A percentile compares a stretch with the other conserved stretches of the same genome.
Conservation (phyloP, 768 basidiomycete genomes). For the Russula abietina region DNA sequence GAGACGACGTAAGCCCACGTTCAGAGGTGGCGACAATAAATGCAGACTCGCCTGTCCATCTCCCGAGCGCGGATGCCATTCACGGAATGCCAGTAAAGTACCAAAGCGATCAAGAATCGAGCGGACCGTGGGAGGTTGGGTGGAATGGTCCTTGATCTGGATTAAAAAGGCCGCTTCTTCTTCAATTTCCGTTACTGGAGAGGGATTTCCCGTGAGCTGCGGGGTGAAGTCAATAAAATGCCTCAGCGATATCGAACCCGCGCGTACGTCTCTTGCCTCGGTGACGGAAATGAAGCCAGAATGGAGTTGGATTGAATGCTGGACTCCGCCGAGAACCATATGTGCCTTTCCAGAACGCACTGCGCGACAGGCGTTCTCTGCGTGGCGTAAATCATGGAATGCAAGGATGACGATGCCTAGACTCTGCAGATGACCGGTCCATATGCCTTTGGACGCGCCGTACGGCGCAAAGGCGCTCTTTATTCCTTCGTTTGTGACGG, state of each 20-base stretch:
- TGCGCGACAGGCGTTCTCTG: constrained; percentile 21
- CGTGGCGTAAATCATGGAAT: constrained; percentile 23
- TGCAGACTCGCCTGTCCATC: constrained; percentile 23
- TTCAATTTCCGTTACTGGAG: constrained; percentile 24
- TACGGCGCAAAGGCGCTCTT: constrained; percentile 19
- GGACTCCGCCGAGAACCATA: constrained; percentile 10
- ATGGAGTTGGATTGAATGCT: constrained; percentile 15
- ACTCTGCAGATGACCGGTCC: constrained; percentile 21
- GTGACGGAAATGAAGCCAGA: constrained; percentile 20
- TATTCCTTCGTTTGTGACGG: constrained; percentile 16
- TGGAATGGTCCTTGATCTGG: constrained; percentile 20
- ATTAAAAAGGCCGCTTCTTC: constrained; percentile 23
- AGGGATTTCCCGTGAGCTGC: constrained; percentile 22
- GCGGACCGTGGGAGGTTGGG: constrained; percentile 15
- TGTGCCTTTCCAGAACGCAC: constrained; percentile 17
- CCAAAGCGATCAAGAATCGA: constrained; percentile 23
- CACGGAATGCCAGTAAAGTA: constrained; percentile 20
- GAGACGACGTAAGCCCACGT: not conserved
- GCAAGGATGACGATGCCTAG: constrained; percentile 24
- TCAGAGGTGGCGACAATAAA: not conserved
- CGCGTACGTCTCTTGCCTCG: constrained; percentile 25
- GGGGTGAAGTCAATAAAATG: not conserved
- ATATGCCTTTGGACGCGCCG: constrained; percentile 24
- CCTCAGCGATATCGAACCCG: not conserved
- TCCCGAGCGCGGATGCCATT: constrained; percentile 11